These are phyloP conservation scores for Jacaranda copaia DNA, from an alignment of 257 asterid genomes.

Conservation along the genomic window DNA sequence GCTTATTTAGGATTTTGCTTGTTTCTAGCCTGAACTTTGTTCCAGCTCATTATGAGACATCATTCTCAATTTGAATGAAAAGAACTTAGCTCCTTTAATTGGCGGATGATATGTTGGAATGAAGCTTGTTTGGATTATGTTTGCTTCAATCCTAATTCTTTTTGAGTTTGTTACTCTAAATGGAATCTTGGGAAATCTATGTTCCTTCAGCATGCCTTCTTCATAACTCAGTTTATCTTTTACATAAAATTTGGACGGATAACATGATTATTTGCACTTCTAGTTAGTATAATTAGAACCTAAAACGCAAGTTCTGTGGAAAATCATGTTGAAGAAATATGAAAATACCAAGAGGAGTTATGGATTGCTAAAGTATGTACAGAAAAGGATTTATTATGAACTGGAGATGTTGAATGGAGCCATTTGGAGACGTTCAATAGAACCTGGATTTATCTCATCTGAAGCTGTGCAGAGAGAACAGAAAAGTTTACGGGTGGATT, in stretches of 20 bases:
- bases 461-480: conserved; percentile 17
- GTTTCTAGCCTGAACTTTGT: conserved; percentile 9
- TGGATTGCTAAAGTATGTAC: conserved; percentile 2
- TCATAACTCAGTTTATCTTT: conserved; percentile 1
- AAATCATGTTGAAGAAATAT: conserved; percentile 1
- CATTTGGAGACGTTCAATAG: conserved; percentile 11
- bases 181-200: conserved; percentile 20
- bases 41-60: conserved; percentile 9
- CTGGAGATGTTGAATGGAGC: neutral
- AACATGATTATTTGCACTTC: neutral
- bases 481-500: conserved; percentile 19
- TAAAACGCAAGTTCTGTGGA: neutral
- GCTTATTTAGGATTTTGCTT: neutral
- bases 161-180: neutral
- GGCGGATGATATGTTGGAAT: neutral
- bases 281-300: conserved; percentile 23
- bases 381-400: neutral
- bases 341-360: neutral
- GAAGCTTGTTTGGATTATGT: neutral
- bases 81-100: neutral
- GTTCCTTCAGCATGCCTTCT: conserved; percentile 13
- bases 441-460: conserved; percentile 6
- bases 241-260: conserved; percentile 15
- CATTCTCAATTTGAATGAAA: neutral
- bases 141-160: conserved; percentile 18